Conservation (phyloP, 164 flowering plant genomes). For the Brasenia schreberi region DNA sequence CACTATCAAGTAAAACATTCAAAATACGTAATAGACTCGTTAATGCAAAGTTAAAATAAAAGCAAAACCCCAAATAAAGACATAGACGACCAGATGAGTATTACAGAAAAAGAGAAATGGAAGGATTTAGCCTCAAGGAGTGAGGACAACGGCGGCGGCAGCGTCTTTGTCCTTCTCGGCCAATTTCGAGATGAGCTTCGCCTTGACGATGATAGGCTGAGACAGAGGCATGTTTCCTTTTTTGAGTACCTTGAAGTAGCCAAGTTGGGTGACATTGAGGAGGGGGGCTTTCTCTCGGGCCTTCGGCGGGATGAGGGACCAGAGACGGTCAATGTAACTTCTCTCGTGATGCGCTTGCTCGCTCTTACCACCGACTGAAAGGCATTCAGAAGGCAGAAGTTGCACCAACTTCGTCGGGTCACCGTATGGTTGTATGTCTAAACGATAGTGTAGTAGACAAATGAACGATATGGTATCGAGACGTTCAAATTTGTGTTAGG, state of each 20-base stretch:
- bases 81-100: not conserved
- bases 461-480: too few species aligned
- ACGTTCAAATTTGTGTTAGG: too few species aligned
- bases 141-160: conserved; percentile 66
- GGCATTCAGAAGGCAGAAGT: too few species aligned
- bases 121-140: conserved; percentile 21
- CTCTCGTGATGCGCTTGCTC: not conserved
- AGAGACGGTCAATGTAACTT: conserved; percentile 12
- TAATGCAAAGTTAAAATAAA: too few species aligned
- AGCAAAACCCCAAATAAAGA: too few species aligned
- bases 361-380: too few species aligned
- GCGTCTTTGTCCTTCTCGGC: conserved; percentile 40
- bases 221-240: not conserved
- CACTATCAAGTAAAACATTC: too few species aligned
- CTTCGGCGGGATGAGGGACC: conserved; percentile 7
- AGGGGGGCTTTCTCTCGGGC: conserved; percentile 4
- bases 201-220: conserved; percentile 11
- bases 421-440: too few species aligned
- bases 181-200: conserved; percentile 37
- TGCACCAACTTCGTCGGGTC: too few species aligned
- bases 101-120: not conserved
- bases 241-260: not conserved
- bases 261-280: not conserved
- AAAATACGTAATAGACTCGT: not conserved
- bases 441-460: too few species aligned